These are phyloP conservation scores for Actinomortierella wolfii DNA, from an alignment of 371 early-diverging fungal species.

Conservation along the genomic window DNA sequence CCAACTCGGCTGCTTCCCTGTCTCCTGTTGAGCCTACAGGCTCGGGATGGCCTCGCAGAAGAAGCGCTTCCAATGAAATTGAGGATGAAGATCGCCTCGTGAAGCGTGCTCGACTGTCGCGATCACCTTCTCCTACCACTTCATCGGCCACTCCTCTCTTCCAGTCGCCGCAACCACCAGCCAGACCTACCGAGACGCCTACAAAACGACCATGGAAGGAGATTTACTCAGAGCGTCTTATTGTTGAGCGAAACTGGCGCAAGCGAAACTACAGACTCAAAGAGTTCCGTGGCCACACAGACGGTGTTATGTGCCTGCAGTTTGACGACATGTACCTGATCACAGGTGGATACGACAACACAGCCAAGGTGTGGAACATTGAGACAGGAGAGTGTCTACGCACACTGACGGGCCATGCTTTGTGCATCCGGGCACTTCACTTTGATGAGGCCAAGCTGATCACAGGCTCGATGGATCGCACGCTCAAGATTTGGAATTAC, in stretches of 20 bases:
- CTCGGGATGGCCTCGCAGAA: slow-evolving; percentile 16
- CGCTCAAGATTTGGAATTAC: slow-evolving; percentile 94
- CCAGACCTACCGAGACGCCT: slow-evolving; percentile 6
- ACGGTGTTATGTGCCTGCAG: slow-evolving; percentile 85
- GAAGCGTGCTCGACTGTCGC: background rate
- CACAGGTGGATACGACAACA: slow-evolving; percentile 82
- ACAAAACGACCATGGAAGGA: slow-evolving; percentile 73
- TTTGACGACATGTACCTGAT: slow-evolving; percentile 78
- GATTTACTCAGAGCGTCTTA: slow-evolving; percentile 74
- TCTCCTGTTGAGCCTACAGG: slow-evolving; percentile 15
- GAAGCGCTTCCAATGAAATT: slow-evolving; percentile 20
- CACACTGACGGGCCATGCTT: slow-evolving; percentile 81
- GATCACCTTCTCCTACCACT: slow-evolving; percentile 4
- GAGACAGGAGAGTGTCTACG: slow-evolving; percentile 71
- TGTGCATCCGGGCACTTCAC: slow-evolving; percentile 82
- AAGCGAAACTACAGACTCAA: slow-evolving; percentile 61
- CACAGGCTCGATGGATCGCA: slow-evolving; percentile 87
- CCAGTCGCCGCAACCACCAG: slow-evolving; percentile 19
- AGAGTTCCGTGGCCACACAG: slow-evolving; percentile 71
- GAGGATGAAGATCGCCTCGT: background rate
- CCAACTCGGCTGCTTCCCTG: slow-evolving; percentile 16
- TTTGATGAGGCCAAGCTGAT: slow-evolving; percentile 81
- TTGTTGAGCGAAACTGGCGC: slow-evolving; percentile 84
- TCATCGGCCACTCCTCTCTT: slow-evolving; percentile 2
- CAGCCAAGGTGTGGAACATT: slow-evolving; percentile 79